These are phyloP conservation scores for Cladosporium colombiae DNA, from an alignment of 2,329 filamentous ascomycete species.

Conservation along the genomic window DNA sequence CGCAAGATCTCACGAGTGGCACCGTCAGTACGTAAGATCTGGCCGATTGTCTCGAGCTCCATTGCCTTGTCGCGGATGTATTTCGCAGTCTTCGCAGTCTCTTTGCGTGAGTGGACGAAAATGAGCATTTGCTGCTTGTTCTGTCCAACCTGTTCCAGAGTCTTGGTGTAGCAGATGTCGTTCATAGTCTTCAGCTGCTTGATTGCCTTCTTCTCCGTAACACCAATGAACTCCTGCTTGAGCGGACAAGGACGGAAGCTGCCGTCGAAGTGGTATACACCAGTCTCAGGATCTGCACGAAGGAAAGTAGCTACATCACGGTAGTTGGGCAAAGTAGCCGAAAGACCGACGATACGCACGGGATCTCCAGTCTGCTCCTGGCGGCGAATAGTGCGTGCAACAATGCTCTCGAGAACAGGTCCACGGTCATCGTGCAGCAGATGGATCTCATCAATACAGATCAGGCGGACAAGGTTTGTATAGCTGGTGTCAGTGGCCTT, in stretches of 20 bases:
- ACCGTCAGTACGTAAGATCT: slow-evolving; percentile 90
- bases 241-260: slow-evolving; percentile 91
- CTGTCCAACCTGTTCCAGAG: slow-evolving; percentile 90
- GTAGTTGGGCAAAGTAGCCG: slow-evolving; percentile 95
- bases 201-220: slow-evolving; percentile 97
- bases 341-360: slow-evolving; percentile 87
- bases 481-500: slow-evolving; percentile 97
- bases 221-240: slow-evolving; percentile 94
- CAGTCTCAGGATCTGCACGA: slow-evolving; percentile 80
- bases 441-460: slow-evolving; percentile 98
- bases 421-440: slow-evolving; percentile 95
- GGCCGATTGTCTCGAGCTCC: slow-evolving; percentile 95
- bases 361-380: slow-evolving; percentile 93
- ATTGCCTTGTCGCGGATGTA: slow-evolving; percentile 96
- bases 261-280: slow-evolving; percentile 93
- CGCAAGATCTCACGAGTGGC: slow-evolving; percentile 85
- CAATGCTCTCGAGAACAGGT: slow-evolving; percentile 94
- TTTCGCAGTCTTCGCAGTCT: slow-evolving; percentile 95
- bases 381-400: slow-evolving; percentile 87
- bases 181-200: slow-evolving; percentile 99
- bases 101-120: slow-evolving; percentile 96
- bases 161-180: slow-evolving; percentile 96
- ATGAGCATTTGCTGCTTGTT: slow-evolving; percentile 98
- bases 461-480: slow-evolving; percentile 91
- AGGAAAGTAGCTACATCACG: slow-evolving; percentile 94